Conservation (phyloP, 1,284 basidiomycete genomes). For the Somion occarium region DNA sequence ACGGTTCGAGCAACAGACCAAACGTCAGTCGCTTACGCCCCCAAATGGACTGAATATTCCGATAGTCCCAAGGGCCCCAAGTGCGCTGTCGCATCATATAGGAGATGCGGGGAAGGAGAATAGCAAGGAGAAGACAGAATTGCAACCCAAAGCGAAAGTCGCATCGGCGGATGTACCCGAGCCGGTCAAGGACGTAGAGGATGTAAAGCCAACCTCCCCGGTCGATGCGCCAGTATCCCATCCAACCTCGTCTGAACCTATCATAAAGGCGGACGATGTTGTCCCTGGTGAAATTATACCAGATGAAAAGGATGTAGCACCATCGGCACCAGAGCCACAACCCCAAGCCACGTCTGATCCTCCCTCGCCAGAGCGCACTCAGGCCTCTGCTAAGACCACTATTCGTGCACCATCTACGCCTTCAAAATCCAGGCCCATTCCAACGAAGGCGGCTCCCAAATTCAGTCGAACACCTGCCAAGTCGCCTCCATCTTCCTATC, state of each 20-base stretch:
- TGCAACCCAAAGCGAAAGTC: constrained; percentile 49
- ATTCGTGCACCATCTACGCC: constrained; percentile 19
- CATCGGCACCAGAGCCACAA: background rate
- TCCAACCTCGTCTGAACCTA: background rate
- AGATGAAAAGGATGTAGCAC: background rate
- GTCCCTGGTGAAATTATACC: background rate
- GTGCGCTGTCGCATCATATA: constrained; percentile 49
- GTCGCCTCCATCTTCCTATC: constrained; percentile 26
- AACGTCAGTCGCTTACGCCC: constrained; percentile 43
- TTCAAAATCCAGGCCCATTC: constrained; percentile 21
- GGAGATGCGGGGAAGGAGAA: constrained; percentile 63
- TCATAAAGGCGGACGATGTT: background rate
- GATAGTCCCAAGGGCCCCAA: constrained; percentile 39
- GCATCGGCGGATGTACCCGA: constrained; percentile 6
- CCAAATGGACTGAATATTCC: background rate
- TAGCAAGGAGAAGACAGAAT: constrained; percentile 64
- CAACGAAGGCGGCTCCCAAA: constrained; percentile 15
- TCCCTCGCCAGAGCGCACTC: constrained; percentile 25
- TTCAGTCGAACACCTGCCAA: constrained; percentile 24
- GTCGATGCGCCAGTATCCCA: background rate
- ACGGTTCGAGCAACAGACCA: constrained; percentile 73
- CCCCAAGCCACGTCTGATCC: constrained; percentile 6
- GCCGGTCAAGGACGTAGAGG: constrained; percentile 10
- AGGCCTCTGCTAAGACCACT: constrained; percentile 16
- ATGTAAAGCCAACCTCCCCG: background rate